Conservation (phyloP, 495 filamentous ascomycete genomes). For the Penicillium argentinense region DNA sequence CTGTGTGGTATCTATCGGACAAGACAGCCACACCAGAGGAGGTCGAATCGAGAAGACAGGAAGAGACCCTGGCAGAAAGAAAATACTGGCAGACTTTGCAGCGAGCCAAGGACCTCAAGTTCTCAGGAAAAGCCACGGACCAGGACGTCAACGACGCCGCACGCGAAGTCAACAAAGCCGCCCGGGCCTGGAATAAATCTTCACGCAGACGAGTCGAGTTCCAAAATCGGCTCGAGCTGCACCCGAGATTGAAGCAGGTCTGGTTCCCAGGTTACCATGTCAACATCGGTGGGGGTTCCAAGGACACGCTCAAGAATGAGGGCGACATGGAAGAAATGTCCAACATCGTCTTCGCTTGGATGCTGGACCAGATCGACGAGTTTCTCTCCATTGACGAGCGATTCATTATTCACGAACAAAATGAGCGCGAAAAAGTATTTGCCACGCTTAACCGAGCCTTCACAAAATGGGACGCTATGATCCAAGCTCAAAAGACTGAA, state of each 20-base stretch:
- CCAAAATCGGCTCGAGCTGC: slow-evolving; percentile 6
- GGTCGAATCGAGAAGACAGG: slow-evolving; percentile 5
- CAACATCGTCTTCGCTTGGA: slow-evolving; percentile 23
- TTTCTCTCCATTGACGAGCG: slow-evolving; percentile 17
- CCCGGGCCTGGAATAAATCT: slow-evolving; percentile 12
- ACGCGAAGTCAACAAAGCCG: slow-evolving; percentile 3
- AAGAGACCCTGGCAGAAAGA: not conserved
- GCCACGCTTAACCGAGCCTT: slow-evolving; percentile 2
- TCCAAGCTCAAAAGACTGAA: not conserved
- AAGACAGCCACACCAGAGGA: slow-evolving; percentile 13
- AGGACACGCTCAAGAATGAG: slow-evolving; percentile 7
- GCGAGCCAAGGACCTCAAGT: slow-evolving; percentile 11
- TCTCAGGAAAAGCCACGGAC: slow-evolving; percentile 9
- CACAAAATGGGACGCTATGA: not conserved
- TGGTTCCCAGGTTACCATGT: slow-evolving; percentile 48
- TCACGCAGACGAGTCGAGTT: slow-evolving; percentile 10
- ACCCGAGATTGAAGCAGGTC: slow-evolving; percentile 16
- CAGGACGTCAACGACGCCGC: slow-evolving; percentile 12
- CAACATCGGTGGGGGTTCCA: slow-evolving; percentile 41
- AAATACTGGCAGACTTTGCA: slow-evolving; percentile 3
- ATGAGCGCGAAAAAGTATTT: slow-evolving; percentile 5
- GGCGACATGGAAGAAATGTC: slow-evolving; percentile 27
- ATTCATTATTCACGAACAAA: slow-evolving; percentile 10
- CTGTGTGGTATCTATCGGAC: slow-evolving; percentile 51
- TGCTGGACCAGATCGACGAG: slow-evolving; percentile 22